Evolutionary conservation across 2,329 filamentous ascomycete genomes (phyloP).

Genomic region (Tolypocladium tundrense): DNA sequence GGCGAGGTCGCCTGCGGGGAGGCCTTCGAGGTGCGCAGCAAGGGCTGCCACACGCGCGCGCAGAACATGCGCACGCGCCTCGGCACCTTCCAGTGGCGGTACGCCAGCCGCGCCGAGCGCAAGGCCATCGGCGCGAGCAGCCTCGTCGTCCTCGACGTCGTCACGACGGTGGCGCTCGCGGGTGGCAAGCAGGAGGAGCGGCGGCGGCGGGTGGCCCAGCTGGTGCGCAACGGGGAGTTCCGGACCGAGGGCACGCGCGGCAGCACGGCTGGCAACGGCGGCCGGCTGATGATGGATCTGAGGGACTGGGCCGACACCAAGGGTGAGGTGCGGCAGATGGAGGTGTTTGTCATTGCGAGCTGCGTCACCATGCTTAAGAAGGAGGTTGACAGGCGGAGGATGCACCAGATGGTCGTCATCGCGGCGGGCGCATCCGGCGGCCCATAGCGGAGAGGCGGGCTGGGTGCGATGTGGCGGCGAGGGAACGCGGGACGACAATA

Average conservation of each 20-base stretch:
- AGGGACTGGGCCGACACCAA: conserved; percentile 22
- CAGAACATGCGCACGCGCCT: conserved; percentile 34
- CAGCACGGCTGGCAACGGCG: conserved; percentile 38
- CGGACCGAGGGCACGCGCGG: conserved; percentile 27
- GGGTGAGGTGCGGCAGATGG: conserved; percentile 26
- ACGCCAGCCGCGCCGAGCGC: conserved; percentile 36
- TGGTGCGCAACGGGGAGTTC: conserved; percentile 29
- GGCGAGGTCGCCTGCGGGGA: conserved; percentile 9
- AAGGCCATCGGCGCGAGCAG: conserved; percentile 27
- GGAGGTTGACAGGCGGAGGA: conserved; percentile 48
- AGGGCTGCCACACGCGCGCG: conserved; percentile 35
- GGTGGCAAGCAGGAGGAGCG: conserved; percentile 19
- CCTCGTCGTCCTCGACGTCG: conserved; percentile 40
- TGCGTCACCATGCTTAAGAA: conserved; percentile 55
- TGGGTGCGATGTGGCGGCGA: not conserved
- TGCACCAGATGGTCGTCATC: conserved; percentile 38
- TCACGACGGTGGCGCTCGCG: conserved; percentile 21
- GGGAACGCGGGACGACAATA: not conserved
- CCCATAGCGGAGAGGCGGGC: not conserved
- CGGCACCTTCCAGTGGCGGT: conserved; percentile 46
- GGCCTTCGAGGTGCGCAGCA: conserved; percentile 15
- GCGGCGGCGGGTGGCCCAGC: conserved; percentile 25
- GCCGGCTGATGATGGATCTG: conserved; percentile 34
- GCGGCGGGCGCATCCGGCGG: conserved; percentile 15
- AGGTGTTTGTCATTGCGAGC: conserved; percentile 43